Base-by-base conservation (phyloP, 306 rosid species). In the Parietaria judaica region DNA sequence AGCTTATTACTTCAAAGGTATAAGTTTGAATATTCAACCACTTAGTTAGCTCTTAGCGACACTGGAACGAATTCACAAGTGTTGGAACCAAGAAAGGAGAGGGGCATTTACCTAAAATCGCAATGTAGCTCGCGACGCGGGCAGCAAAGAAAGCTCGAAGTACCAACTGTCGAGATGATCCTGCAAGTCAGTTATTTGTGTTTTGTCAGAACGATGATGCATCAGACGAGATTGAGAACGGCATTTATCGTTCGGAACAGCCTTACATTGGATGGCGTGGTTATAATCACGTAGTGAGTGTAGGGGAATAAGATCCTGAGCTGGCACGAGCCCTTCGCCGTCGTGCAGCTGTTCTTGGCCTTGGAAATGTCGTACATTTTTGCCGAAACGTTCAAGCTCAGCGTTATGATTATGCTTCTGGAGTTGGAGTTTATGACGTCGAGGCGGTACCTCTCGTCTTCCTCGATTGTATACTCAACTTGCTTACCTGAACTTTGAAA, bases 361-460 rank as follows among this genome's bases (percentile, higher is more conserved):
- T 80, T 77, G 17, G 78, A 61, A 72, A 75, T 68, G 62, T 89
- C 88, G 64, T 89, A 80, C 50, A 81, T 79, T 65, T 61, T 83
- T n/a, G 95, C 81, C 3, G 85, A 83, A 64, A 83, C 76, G 60
- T 76, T 76, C 37, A 79, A 37, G 39, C 56, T 61, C 74, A 83
- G 8, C 37, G 44, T 76, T 64, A 72, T 36, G 47, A 83, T 76
- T 66, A 76, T 74, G 76, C 65, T 83, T 71, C 66, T 76, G 3
- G 56, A 39, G 67, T 83, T 79, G 69, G 73, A 55, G 81, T 79
- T 86, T 58, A 74, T 68, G 68, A 89, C 56, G 12, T 78, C 88
- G 63, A 89, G 59, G 57, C 76, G 67, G 81, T 89, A 81, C 14
- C 55, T 71, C 45, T 83, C 80, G 37, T 83, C 95, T 71, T 83